Percentiles rank a stretch among this genome's conserved stretches.
These are phyloP conservation scores for Volvariella surrecta DNA, from an alignment of 1,284 basidiomycete species.

Conservation along the genomic window DNA sequence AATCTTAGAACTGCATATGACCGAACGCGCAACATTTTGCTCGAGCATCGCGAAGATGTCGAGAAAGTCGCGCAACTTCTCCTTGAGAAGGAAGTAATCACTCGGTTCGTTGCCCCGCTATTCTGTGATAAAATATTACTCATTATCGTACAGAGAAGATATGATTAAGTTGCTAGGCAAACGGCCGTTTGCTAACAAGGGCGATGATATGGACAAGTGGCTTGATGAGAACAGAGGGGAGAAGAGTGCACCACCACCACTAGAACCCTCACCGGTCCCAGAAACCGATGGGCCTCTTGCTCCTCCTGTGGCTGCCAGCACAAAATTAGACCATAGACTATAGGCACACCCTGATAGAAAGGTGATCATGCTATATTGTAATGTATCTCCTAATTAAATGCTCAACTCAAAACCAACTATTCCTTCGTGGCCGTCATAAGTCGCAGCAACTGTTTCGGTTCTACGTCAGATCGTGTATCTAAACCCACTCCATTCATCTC, in stretches of 20 bases:
- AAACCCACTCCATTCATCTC: constrained; percentile 55
- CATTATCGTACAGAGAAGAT: constrained; percentile 43
- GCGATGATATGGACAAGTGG: constrained; percentile 93
- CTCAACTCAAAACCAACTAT: too few species aligned
- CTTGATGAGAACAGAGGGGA: constrained; percentile 66
- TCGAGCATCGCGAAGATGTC: constrained; percentile 79
- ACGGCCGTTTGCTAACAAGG: constrained; percentile 70
- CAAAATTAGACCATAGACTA: neutral
- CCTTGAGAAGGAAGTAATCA: constrained; percentile 93
- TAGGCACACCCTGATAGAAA: neutral
- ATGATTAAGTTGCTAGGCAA: constrained; percentile 84
- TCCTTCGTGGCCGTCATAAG: too few species aligned
- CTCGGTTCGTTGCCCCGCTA: constrained; percentile 41
- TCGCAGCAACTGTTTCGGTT: too few species aligned
- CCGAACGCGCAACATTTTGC: constrained; percentile 80
- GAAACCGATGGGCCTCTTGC: constrained; percentile 40
- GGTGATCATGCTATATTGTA: neutral
- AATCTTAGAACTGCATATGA: constrained; percentile 66
- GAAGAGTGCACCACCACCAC: constrained; percentile 47
- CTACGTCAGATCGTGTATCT: constrained; percentile 35
- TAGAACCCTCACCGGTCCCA: constrained; percentile 32
- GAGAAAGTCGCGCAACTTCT: constrained; percentile 91
- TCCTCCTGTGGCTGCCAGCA: constrained; percentile 16
- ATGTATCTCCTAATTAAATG: neutral
- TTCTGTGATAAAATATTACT: constrained; percentile 3